phyloP scores from a whole-genome alignment of 257 asterid genomes.

The Catharanthus roseus region DNA sequence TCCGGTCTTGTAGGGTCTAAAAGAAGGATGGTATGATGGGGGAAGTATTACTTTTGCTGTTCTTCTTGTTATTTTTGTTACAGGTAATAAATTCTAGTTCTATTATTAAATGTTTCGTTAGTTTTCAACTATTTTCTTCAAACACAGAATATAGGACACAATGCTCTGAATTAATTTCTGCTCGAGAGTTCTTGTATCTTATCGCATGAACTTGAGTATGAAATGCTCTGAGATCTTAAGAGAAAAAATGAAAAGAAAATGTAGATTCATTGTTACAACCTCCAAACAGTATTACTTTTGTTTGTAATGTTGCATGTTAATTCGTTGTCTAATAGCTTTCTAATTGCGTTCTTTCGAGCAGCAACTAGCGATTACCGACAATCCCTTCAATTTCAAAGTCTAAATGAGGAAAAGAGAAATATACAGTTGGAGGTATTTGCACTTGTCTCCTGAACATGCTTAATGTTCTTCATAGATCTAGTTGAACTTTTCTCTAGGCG shows the following conservation, averaged over 20 bases:
- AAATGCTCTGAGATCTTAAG: background rate
- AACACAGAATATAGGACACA: no score
- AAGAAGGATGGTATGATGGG: slow-evolving; percentile 97
- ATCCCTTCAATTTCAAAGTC: slow-evolving; percentile 86
- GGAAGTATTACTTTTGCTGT: slow-evolving; percentile 96
- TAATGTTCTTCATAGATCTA: background rate
- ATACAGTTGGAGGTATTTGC: slow-evolving; percentile 75
- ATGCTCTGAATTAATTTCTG: background rate
- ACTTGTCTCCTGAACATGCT: slow-evolving; percentile 5
- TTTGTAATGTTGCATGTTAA: background rate
- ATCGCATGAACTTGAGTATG: background rate
- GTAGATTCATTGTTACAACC: background rate
- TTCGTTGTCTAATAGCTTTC: background rate
- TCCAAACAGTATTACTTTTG: background rate
- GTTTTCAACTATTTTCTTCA: background rate
- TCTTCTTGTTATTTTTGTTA: slow-evolving; percentile 81
- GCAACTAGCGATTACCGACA: slow-evolving; percentile 94
- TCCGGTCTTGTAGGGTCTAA: slow-evolving; percentile 47
- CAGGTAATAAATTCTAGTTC: slow-evolving; percentile 44
- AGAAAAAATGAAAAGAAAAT: background rate
- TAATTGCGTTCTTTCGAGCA: slow-evolving; percentile 22
- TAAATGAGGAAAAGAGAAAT: slow-evolving; percentile 88
- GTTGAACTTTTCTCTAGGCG: slow-evolving; percentile 5
- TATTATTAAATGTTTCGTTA: background rate
- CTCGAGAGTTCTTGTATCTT: background rate